phyloP scores from a whole-genome alignment of 495 filamentous ascomycete species.

The Chaetomium fimeti region DNA sequence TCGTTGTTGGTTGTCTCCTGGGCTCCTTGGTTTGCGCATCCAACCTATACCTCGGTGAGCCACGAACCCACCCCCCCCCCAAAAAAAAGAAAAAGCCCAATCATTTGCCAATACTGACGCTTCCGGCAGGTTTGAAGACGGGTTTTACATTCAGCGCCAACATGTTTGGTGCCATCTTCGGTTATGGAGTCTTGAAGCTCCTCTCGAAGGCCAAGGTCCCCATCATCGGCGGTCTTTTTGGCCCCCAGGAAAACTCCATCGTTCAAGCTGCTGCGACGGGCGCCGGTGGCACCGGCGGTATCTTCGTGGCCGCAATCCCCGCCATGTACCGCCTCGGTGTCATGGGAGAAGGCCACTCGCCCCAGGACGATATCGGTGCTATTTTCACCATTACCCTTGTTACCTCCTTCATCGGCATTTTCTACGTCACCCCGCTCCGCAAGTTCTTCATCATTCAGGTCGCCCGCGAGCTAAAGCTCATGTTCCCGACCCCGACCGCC shows the following conservation, averaged over 20 bases:
- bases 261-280: conserved; percentile 63
- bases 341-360: conserved; percentile 44
- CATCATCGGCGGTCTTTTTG: conserved; percentile 60
- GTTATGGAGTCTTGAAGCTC: conserved; percentile 63
- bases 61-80: not conserved
- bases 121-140: conserved; percentile 54
- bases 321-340: conserved; percentile 61
- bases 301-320: conserved; percentile 64
- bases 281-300: conserved; percentile 59
- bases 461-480: conserved; percentile 58
- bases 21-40: conserved; percentile 63
- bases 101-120: not conserved
- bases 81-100: too few relatives aligned
- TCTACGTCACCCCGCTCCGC: conserved; percentile 65
- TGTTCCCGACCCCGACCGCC: conserved; percentile 65
- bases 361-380: conserved; percentile 55
- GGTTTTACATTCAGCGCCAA: conserved; percentile 63
- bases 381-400: conserved; percentile 62
- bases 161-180: conserved; percentile 63
- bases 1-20: conserved; percentile 56
- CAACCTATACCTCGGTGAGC: conserved; percentile 62
- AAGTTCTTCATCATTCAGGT: conserved; percentile 70
- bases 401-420: conserved; percentile 65
- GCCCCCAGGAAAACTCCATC: conserved; percentile 67
- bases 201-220: conserved; percentile 49